phyloP scores from a whole-genome alignment of 2,329 filamentous ascomycete species.

The Sclerotinia borealis region DNA sequence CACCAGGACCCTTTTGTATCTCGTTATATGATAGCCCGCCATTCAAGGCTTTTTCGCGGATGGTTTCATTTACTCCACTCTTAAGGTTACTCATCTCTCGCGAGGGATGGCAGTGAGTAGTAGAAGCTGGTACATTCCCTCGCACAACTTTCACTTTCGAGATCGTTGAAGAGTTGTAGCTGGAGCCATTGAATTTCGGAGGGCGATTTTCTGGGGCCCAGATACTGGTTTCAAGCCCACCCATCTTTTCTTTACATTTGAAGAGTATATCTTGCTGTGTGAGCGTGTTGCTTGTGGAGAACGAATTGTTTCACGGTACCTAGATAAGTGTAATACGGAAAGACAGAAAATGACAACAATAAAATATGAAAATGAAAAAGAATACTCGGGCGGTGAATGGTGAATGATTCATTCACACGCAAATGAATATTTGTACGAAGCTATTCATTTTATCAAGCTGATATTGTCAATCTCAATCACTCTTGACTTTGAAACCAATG shows the following conservation, averaged over 20 bases:
- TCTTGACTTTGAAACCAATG: neutral
- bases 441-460: neutral
- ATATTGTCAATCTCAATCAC: neutral
- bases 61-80: neutral
- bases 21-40: neutral
- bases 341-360: neutral
- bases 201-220: constrained; percentile 3
- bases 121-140: constrained; percentile 2
- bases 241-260: neutral
- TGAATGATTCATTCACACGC: neutral
- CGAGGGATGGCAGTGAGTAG: neutral
- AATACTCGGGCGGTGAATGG: neutral
- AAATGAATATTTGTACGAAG: neutral
- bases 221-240: constrained; percentile 5
- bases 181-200: neutral
- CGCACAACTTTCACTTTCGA: neutral
- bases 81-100: neutral
- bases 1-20: neutral
- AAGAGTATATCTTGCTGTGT: neutral
- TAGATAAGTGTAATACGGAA: neutral
- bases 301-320: neutral
- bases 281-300: neutral
- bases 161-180: neutral
- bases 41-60: neutral
- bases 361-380: neutral